Evolutionary conservation across 1,284 basidiomycete genomes (phyloP).

Genomic region (Naganishia sp.): DNA sequence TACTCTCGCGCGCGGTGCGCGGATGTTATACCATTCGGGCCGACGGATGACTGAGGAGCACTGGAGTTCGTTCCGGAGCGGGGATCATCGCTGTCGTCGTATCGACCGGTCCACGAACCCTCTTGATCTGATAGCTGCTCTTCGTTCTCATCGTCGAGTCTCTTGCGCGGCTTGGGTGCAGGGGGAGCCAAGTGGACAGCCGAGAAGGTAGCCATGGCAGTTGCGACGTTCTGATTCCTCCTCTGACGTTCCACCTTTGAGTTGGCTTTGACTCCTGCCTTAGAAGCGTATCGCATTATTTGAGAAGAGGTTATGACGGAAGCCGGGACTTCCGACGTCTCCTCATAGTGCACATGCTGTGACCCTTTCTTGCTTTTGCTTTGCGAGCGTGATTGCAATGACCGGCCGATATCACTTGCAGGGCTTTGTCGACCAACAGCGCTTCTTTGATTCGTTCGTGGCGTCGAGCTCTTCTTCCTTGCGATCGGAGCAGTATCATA

Average conservation of each 20-base stretch:
- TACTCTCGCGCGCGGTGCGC: not conserved
- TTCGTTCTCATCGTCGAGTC: not conserved
- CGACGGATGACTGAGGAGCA: not conserved
- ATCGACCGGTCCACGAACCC: not conserved
- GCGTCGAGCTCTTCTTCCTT: not conserved
- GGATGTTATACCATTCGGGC: not conserved
- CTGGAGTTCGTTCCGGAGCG: not conserved
- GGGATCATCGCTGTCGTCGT: not conserved
- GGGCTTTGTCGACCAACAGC: not conserved
- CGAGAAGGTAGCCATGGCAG: slow-evolving; percentile 23
- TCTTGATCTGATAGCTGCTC: not conserved
- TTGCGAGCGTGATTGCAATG: not conserved
- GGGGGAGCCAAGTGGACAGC: slow-evolving; percentile 28
- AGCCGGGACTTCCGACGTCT: not conserved
- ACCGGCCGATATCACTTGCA: not conserved
- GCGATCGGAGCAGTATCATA: not conserved
- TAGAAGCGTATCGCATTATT: slow-evolving; percentile 6
- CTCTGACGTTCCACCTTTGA: not conserved
- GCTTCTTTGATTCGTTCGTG: not conserved
- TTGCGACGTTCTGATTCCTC: slow-evolving; percentile 6
- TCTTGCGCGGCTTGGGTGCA: slow-evolving; percentile 16
- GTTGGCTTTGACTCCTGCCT: slow-evolving; percentile 1
- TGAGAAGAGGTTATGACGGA: slow-evolving; percentile 3
- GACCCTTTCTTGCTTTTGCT: not conserved
- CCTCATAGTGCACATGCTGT: slow-evolving; percentile 2